phyloP scores from a whole-genome alignment of 2,329 filamentous ascomycete species.

The Monilinia fructigena region DNA sequence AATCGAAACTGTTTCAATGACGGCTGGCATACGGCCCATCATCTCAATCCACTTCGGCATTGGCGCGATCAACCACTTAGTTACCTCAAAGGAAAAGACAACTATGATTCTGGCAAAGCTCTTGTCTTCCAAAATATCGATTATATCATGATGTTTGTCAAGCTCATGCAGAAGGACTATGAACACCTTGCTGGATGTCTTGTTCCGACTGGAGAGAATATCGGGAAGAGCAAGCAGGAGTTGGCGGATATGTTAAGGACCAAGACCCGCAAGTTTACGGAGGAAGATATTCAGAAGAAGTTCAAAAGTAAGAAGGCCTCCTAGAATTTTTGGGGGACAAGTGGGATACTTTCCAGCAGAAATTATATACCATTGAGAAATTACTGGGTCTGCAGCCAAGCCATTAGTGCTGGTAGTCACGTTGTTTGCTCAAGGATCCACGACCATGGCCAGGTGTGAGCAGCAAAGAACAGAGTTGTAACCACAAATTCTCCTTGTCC shows the following conservation, averaged over 20 bases:
- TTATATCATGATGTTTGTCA: conserved; percentile 72
- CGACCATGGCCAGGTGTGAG: neutral
- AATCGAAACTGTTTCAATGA: conserved; percentile 83
- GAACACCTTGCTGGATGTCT: conserved; percentile 65
- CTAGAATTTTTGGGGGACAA: neutral
- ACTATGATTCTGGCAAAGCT: conserved; percentile 65
- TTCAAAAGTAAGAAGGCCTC: conserved; percentile 38
- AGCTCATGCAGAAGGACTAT: conserved; percentile 70
- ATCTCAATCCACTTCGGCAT: conserved; percentile 74
- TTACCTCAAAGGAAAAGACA: conserved; percentile 67
- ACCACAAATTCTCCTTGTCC: too few relatives aligned
- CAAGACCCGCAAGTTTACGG: conserved; percentile 64
- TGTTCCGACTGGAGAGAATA: conserved; percentile 72
- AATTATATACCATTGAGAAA: neutral
- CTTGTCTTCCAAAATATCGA: conserved; percentile 81
- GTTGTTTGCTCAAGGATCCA: neutral
- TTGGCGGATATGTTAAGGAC: conserved; percentile 60
- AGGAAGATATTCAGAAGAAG: conserved; percentile 62
- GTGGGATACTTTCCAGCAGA: neutral
- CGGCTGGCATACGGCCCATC: conserved; percentile 79
- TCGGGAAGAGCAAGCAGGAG: conserved; percentile 62
- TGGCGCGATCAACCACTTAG: conserved; percentile 78
- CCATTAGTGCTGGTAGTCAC: neutral
- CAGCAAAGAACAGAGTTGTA: neutral
- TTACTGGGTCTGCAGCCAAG: neutral